phyloP scores from a whole-genome alignment of 305 asterid genomes.

The Fraxinus platypoda region DNA sequence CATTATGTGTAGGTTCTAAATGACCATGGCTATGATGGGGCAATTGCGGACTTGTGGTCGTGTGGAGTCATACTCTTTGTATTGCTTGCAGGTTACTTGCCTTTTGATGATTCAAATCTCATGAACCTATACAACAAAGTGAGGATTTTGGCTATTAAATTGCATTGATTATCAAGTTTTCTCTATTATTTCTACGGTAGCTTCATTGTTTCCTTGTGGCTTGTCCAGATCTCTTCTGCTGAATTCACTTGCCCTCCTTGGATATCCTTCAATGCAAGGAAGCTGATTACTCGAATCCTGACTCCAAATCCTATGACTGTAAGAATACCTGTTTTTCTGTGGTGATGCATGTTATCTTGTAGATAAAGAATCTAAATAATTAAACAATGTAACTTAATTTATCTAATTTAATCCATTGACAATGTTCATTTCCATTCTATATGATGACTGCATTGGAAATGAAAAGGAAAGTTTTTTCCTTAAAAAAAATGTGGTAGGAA shows the following conservation, averaged over 20 bases:
- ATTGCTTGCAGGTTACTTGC: constrained; percentile 96
- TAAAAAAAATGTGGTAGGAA: not conserved
- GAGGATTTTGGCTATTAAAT: constrained; percentile 33
- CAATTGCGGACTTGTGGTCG: constrained; percentile 92
- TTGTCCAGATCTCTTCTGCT: constrained; percentile 66
- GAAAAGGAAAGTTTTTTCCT: not conserved
- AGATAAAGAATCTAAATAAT: not conserved
- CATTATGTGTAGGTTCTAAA: constrained; percentile 57
- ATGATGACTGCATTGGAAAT: not conserved
- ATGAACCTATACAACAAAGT: constrained; percentile 81
- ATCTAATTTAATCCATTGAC: not conserved
- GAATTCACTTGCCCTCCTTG: constrained; percentile 93
- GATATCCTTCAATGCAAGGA: constrained; percentile 80
- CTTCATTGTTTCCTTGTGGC: constrained; percentile 23
- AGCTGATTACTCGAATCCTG: constrained; percentile 69
- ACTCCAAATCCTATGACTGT: constrained; percentile 82
- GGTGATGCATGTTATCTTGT: not conserved
- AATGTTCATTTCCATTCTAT: not conserved
- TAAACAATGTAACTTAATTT: not conserved
- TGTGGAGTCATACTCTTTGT: constrained; percentile 97
- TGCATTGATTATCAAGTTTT: not conserved
- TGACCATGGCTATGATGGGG: constrained; percentile 88
- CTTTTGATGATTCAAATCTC: constrained; percentile 88
- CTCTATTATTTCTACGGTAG: constrained; percentile 6
- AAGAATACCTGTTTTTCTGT: constrained; percentile 20